These are phyloP conservation scores for Candolleomyces aberdarensis DNA, from an alignment of 768 basidiomycete species.

Conservation along the genomic window DNA sequence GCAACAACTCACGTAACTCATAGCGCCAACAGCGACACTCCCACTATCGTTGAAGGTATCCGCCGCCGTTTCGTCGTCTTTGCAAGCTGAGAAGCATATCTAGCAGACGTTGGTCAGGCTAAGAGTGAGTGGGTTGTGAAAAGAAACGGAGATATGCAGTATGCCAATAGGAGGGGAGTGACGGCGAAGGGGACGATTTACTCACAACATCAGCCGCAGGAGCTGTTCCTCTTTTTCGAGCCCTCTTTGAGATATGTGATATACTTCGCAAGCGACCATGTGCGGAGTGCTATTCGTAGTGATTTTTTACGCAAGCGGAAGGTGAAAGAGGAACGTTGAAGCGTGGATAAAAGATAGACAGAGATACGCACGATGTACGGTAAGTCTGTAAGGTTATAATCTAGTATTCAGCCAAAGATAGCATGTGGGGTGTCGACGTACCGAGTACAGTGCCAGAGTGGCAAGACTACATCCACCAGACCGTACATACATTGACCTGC, in stretches of 20 bases:
- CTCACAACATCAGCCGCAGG: conserved; percentile 7
- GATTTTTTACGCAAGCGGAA: neutral
- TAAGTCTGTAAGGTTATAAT: conserved; percentile 30
- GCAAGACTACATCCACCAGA: conserved; percentile 34
- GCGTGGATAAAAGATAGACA: neutral
- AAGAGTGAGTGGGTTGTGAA: neutral
- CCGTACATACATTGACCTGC: no score
- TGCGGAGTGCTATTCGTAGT: neutral
- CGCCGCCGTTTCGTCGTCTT: conserved; percentile 68
- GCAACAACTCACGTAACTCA: conserved; percentile 61
- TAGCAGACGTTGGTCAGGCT: conserved; percentile 17
- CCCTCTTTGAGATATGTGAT: conserved; percentile 2
- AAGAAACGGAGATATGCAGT: neutral
- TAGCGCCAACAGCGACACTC: conserved; percentile 73
- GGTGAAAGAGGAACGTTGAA: no score
- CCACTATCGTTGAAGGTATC: conserved; percentile 52
- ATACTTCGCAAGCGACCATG: conserved; percentile 7
- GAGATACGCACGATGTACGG: conserved; percentile 45
- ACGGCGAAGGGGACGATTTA: neutral
- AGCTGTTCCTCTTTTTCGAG: neutral
- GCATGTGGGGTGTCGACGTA: conserved; percentile 15
- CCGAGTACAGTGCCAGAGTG: conserved; percentile 55
- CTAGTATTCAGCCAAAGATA: neutral
- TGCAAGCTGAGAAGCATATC: conserved; percentile 72
- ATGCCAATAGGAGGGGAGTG: neutral